These are phyloP conservation scores for Pythium oligandrum DNA, from an alignment of 352 stramenopile genomes.

Conservation along the genomic window DNA sequence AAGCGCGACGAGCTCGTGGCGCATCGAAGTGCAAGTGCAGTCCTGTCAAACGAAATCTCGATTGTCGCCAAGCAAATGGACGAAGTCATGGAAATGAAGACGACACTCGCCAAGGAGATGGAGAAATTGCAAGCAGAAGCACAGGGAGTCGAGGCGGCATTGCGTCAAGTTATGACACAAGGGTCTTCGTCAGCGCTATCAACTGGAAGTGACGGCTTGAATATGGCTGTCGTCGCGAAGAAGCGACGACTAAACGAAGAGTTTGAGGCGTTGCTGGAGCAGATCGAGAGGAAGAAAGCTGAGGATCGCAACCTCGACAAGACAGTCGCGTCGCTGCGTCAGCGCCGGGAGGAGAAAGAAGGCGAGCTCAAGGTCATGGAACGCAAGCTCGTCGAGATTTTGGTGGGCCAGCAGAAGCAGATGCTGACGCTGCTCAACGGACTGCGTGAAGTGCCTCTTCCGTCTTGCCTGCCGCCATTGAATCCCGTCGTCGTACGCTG, in stretches of 20 bases:
- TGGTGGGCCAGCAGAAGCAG: slow-evolving; percentile 82
- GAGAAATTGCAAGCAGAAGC: slow-evolving; percentile 54
- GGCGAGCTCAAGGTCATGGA: slow-evolving; percentile 71
- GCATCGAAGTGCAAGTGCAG: slow-evolving; percentile 60
- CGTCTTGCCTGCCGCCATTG: slow-evolving; percentile 6
- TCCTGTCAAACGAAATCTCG: slow-evolving; percentile 70
- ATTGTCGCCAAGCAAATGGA: slow-evolving; percentile 75
- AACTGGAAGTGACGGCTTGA: slow-evolving; percentile 18
- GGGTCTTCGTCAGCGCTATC: slow-evolving; percentile 16
- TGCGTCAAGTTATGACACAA: slow-evolving; percentile 63
- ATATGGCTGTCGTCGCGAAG: slow-evolving; percentile 55
- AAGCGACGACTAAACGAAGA: slow-evolving; percentile 82
- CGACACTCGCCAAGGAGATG: slow-evolving; percentile 46
- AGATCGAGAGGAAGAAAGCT: slow-evolving; percentile 61
- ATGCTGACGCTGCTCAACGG: slow-evolving; percentile 48
- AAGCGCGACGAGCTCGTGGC: slow-evolving; percentile 75
- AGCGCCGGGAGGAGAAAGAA: slow-evolving; percentile 66
- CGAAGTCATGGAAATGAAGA: slow-evolving; percentile 64
- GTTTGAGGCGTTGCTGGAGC: slow-evolving; percentile 68
- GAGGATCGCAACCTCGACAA: slow-evolving; percentile 59
- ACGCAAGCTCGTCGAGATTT: slow-evolving; percentile 76
- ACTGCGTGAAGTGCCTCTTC: slow-evolving; percentile 29
- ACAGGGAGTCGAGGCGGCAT: slow-evolving; percentile 40
- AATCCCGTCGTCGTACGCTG: too few relatives aligned
- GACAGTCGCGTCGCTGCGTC: slow-evolving; percentile 48